Evolutionary conservation across 768 basidiomycete genomes (phyloP).

Genomic region (Rhizopogon roseolus): DNA sequence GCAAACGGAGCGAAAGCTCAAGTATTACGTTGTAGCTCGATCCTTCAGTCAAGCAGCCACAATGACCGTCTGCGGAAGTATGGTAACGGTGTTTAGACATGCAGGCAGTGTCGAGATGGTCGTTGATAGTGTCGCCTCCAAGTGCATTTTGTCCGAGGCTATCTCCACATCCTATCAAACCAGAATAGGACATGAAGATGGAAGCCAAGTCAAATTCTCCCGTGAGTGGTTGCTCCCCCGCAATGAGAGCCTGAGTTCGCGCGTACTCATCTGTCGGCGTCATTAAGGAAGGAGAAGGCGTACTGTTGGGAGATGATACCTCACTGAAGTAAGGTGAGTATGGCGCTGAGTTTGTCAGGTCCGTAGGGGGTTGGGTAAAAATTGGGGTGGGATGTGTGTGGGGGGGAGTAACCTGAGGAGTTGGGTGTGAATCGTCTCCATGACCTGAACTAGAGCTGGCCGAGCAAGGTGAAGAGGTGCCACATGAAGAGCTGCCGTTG

Average conservation of each 20-base stretch:
- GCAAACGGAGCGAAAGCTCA: conserved; percentile 60
- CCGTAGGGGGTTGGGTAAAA: conserved; percentile 22
- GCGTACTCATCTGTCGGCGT: conserved; percentile 44
- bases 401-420: conserved; percentile 18
- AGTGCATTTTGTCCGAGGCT: conserved; percentile 3
- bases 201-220: conserved; percentile 39
- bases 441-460: background rate
- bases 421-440: conserved; percentile 1
- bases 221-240: conserved; percentile 18
- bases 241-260: conserved; percentile 25
- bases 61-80: conserved; percentile 32
- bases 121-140: background rate
- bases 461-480: background rate
- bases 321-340: conserved; percentile 13
- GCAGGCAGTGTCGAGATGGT: conserved; percentile 6
- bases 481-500: background rate
- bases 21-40: conserved; percentile 53
- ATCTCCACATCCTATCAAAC: conserved; percentile 13
- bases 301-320: conserved; percentile 19
- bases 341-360: conserved; percentile 1
- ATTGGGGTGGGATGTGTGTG: conserved; percentile 26
- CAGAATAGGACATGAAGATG: conserved; percentile 33
- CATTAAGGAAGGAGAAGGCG: conserved; percentile 29
- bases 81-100: conserved; percentile 11
- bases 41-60: conserved; percentile 54